Base-by-base conservation (phyloP, 1,284 basidiomycete species). In the Moniliella sp. region DNA sequence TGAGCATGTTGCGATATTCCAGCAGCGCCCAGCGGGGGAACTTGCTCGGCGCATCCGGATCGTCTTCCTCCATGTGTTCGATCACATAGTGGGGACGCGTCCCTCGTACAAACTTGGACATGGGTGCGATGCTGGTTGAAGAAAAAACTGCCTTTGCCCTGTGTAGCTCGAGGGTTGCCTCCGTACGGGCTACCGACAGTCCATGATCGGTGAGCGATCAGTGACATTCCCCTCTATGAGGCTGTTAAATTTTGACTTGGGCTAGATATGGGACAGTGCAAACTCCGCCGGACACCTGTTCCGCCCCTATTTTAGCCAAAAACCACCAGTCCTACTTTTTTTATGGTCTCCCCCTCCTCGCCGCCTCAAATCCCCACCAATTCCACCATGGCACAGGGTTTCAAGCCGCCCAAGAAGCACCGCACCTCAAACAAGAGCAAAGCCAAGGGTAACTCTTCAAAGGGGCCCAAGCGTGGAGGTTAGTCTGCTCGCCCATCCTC, bases 1-100 rank as follows among this genome's bases (percentile, higher is more conserved):
- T 68, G 27, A 75, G 71, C 82, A 88, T 88, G 56, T 91, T 81
- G 72, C 80, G 39, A 11, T 41, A 37, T 41, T 59, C 56, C 27
- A 59, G 46, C 14, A 59, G 34, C 5, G 56, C 56, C 56, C 56
- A 59, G 10, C 38, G 28, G 2, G 56, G 48, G 19, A 59, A 59
- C 4, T 40, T 36, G 11, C 46, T 35, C 10, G 56, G 48, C 2
- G 54, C 46, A 10, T 34, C 36, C 3, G 47, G 45, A 27, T 54
- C 53, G 31, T 57, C 53, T 30, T 58, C 56, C 27, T 59, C 56
- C 54, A 59, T 57, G 30, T 59, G 56, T 33, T 59, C 56, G 37
- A 59, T 45, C 9, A 59, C 46, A 37, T 59, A 59, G 25, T 55
- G 37, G 3, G 56, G 54, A 21, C 56, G 37, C 4, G 23, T 16